Base-by-base conservation (phyloP, 345 rosid genomes). In the Citrus maxima region DNA sequence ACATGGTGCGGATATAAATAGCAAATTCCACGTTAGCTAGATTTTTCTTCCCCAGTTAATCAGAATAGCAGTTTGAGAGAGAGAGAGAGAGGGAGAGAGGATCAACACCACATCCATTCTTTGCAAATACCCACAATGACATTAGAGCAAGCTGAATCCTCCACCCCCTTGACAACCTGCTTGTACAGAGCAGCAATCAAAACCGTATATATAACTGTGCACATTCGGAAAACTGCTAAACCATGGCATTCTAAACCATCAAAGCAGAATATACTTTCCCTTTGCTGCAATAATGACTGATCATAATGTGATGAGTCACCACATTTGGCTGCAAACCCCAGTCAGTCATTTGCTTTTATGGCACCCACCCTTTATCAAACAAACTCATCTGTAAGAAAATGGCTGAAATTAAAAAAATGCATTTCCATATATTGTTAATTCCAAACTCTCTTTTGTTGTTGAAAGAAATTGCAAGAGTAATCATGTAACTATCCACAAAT, bases 191-290 rank as follows among this genome's bases (percentile, higher is more conserved):
- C 82, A 3, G 87, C 80, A 32, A 93, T 82, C 79, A 91, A 78
- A 83, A 77, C 85, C n/a, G 90, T 91, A 69, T 84, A 91, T 91
- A 69, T 84, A 91, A 72, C 88, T 86, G 80, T 87, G 93, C 81
- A 86, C 86, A 14, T 64, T 82, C 10, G 84, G 85, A 70, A 91
- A n/a, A 74, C 80, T 83, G 46, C 63, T 72, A 32, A 34, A 67
- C 49, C 86, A 88, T 86, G 72, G 72, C 68, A 66, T 85, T 80
- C 64, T 87, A 82, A 69, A 90, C 82, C 73, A 54, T 70, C 70
- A 67, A 74, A 72, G 94, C 93, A 81, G 80, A 80, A 81, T 88
- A 88, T 40, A 86, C 84, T 78, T 85, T 80, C 73, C 93, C 88
- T 82, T 80, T 72, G 82, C 80, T 83, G 81, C 92, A 91, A 70